Evolutionary conservation across 768 basidiomycete species (phyloP), one percentile per base, ranked within the genome.

Genomic region (Lenzites betulinus): DNA sequence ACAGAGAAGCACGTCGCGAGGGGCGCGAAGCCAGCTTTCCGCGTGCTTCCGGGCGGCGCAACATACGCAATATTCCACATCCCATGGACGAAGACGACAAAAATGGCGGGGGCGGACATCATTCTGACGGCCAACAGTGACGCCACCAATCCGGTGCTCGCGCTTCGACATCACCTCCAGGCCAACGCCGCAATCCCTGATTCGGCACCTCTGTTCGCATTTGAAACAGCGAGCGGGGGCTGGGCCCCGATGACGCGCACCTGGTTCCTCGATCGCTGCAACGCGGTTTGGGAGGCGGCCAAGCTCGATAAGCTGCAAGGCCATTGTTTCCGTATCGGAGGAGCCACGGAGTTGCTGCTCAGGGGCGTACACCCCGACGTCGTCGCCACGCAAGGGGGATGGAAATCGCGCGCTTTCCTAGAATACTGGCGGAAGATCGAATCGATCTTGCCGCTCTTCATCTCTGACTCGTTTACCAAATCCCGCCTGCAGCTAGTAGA

Each of bases 81-180:
- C 11, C 76, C 77, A 0, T 76, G 74, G 70, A 72, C 75, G 0
- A 77, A 79, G 54, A 73, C 73, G 0, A 75, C 73, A 0, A 36
- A 55, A 0, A 33, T 65, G 3, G 36, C 36, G 0, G 71, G 78
- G 2, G 72, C 72, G 0, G 63, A 70, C 28, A 63, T 75, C 16
- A 62, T 70, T 2, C 46, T 76, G 25, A 72, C 70, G 16, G 65
- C 46, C 2, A 30, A 53, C 8, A 35, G 26, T 12, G 63, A 64
- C 23, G 43, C 56, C 3, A 39, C 70, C 35, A 53, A 59, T 61
- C 63, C 69, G 20, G 26, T 60, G 2, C 4, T 23, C 0, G 75
- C 74, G 1, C 8, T 77, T 1, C 28, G 61, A 22, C 59, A 65
- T 9, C 75, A 77, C 38, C 54, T 70, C 0, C 1, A 8, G 0